Percentiles rank a stretch among this genome's conserved stretches.
Conservation (phyloP, 352 stramenopile species). For the Globisporangium recalcitrans region DNA sequence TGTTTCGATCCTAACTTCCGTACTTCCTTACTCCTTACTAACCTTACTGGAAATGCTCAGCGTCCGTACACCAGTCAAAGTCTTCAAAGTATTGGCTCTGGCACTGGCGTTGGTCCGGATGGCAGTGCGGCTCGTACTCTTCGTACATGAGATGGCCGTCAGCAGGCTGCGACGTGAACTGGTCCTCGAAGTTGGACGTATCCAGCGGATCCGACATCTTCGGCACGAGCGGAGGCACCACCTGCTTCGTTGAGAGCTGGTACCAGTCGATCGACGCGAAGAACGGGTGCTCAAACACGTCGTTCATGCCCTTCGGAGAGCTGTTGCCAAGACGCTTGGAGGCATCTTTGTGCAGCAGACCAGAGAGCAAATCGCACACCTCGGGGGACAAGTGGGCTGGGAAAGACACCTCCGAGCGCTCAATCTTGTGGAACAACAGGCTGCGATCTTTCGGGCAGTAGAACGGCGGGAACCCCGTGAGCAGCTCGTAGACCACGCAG, state of each 20-base stretch:
- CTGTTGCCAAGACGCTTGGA: slow-evolving; percentile 50
- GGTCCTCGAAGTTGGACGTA: slow-evolving; percentile 70
- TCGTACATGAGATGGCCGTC: slow-evolving; percentile 58
- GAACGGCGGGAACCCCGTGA: slow-evolving; percentile 89
- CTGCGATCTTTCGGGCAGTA: slow-evolving; percentile 88
- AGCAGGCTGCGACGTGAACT: slow-evolving; percentile 68
- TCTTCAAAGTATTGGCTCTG: slow-evolving; percentile 43
- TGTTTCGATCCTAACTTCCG: not conserved
- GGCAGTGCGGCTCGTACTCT: slow-evolving; percentile 30
- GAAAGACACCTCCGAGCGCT: slow-evolving; percentile 88
- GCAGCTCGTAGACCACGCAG: slow-evolving; percentile 83
- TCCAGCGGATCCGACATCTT: slow-evolving; percentile 41
- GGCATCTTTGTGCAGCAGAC: slow-evolving; percentile 58
- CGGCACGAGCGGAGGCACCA: slow-evolving; percentile 53
- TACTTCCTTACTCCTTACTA: not conserved
- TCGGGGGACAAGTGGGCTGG: slow-evolving; percentile 83
- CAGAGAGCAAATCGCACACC: slow-evolving; percentile 50
- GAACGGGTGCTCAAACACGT: slow-evolving; percentile 74
- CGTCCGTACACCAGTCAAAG: slow-evolving; percentile 70
- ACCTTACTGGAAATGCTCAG: slow-evolving; percentile 32
- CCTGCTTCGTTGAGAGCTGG: slow-evolving; percentile 66
- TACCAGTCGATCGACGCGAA: slow-evolving; percentile 74
- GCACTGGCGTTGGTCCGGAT: slow-evolving; percentile 21
- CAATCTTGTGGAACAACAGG: slow-evolving; percentile 97
- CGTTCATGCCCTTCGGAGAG: slow-evolving; percentile 47